Evolutionary conservation across 2,329 filamentous ascomycete species (phyloP), one percentile per base, ranked within the genome.

Genomic region (Botryosphaeria agaves): DNA sequence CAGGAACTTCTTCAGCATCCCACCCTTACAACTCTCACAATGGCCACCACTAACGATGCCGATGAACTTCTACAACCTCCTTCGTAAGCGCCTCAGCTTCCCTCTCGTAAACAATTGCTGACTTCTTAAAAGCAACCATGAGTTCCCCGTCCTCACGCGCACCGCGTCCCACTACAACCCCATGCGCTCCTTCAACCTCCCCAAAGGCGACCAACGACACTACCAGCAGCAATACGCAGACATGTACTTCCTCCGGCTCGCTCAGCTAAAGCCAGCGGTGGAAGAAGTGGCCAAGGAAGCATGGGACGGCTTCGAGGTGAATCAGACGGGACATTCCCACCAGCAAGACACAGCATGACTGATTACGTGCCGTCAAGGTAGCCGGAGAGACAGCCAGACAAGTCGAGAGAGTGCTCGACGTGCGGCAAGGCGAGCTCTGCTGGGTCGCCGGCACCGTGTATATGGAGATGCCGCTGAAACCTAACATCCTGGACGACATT

Each of bases 221-320:
- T 98, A 95, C 52, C 66, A 85, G 51, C 89, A 95, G 52, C 89
- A 98, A 57, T 98, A 81, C 67, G 82, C 79, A 38, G 89, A 98
- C 55, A 87, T 95, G 72, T 98, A 98, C 64, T 98, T 94, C 50
- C 53, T 94, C 42, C 79, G 89, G 8, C 67, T 98, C 15, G 73
- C 82, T 21, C 79, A 80, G 55, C 71, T 98, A 51, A 94, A 87
- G 56, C 80, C 84, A 7, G 67, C 71, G 1, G 79, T 92, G 0
- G 81, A 92, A 43, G 56, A 69, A 37, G 66, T 80, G 30, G 87
- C 85, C 0, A 55, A 59, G 11, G 72, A 76, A 19, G 72, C 77
- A 5, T 98, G 89, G 83, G 65, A 71, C 28, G 76, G 71, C 30
- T 77, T 82, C 32, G 68, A 62, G 50, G 66, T 71, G 57, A 38